Evolutionary conservation across 192 early-diverging fungal species (phyloP).

Genomic region (Entomortierella parvispora): DNA sequence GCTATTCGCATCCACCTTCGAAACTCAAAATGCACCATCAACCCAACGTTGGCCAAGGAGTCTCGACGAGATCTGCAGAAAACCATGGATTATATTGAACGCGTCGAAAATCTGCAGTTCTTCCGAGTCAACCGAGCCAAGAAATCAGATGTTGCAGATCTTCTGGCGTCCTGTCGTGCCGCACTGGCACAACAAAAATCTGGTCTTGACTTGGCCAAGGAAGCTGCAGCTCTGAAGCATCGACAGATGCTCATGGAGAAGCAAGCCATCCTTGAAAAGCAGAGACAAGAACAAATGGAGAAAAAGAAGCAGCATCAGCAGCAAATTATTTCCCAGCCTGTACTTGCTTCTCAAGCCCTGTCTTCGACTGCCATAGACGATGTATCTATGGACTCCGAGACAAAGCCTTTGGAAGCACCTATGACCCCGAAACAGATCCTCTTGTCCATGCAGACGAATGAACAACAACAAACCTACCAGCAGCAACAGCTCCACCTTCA

Average conservation of each 20-base stretch:
- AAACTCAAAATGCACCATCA: slow-evolving; percentile 35
- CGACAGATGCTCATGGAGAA: slow-evolving; percentile 22
- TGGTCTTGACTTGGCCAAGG: slow-evolving; percentile 47
- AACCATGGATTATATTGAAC: slow-evolving; percentile 49
- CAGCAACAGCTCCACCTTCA: slow-evolving; percentile 32
- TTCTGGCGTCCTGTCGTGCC: slow-evolving; percentile 42
- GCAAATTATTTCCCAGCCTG: not conserved
- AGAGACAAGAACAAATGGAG: slow-evolving; percentile 2
- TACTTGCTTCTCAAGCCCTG: slow-evolving; percentile 15
- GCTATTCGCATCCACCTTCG: slow-evolving; percentile 49
- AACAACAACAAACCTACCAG: slow-evolving; percentile 29
- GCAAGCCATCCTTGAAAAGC: not conserved
- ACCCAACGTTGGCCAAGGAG: slow-evolving; percentile 28
- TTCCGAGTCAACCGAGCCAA: slow-evolving; percentile 42
- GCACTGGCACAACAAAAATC: slow-evolving; percentile 43
- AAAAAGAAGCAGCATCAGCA: not conserved
- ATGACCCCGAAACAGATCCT: slow-evolving; percentile 20
- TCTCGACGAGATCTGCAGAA: slow-evolving; percentile 45
- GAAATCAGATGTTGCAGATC: slow-evolving; percentile 40
- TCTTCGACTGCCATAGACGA: not conserved
- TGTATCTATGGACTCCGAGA: not conserved
- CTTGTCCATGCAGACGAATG: slow-evolving; percentile 20
- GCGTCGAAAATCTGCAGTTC: slow-evolving; percentile 44
- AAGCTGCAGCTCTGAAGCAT: slow-evolving; percentile 40
- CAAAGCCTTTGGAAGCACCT: not conserved